Conservation (phyloP, 768 basidiomycete species). For the Serendipita sp. region DNA sequence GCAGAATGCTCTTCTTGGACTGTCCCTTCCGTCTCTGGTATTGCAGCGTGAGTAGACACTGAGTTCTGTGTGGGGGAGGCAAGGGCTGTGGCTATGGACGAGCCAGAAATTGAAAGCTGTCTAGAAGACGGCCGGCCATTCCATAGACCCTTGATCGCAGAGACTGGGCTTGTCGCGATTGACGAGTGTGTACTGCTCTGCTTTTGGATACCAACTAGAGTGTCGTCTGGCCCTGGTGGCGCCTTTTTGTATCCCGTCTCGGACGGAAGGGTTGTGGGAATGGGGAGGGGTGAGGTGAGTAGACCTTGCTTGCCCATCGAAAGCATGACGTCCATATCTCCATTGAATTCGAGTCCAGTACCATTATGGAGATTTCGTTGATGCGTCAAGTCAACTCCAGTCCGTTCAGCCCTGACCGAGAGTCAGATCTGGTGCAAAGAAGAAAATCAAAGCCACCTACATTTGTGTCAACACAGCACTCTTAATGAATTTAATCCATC, state of each 20-base stretch:
- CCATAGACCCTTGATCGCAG: slow-evolving; percentile 47
- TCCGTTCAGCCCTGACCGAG: slow-evolving; percentile 8
- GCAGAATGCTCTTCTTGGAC: not conserved
- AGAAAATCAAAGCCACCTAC: slow-evolving; percentile 24
- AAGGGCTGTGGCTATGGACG: not conserved
- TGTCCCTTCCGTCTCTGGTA: not conserved
- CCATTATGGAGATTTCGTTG: not conserved
- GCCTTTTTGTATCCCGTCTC: not conserved
- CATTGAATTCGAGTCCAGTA: slow-evolving; percentile 43
- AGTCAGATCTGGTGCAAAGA: slow-evolving; percentile 8
- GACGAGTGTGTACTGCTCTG: not conserved
- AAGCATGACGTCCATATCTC: slow-evolving; percentile 73
- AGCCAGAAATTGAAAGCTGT: not conserved
- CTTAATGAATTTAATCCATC: slow-evolving; percentile 66
- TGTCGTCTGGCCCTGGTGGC: not conserved
- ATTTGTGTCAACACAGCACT: slow-evolving; percentile 53
- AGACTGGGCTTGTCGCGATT: slow-evolving; percentile 20
- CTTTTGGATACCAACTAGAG: not conserved
- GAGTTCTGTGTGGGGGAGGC: not conserved
- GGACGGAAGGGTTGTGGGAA: not conserved
- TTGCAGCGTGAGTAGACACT: not conserved
- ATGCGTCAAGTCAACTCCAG: not conserved
- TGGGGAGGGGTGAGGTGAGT: slow-evolving; percentile 22
- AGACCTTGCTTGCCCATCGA: slow-evolving; percentile 61
- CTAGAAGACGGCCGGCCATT: slow-evolving; percentile 16